phyloP scores from a whole-genome alignment of 2,329 filamentous ascomycete species.

The Alternaria gansuensis region DNA sequence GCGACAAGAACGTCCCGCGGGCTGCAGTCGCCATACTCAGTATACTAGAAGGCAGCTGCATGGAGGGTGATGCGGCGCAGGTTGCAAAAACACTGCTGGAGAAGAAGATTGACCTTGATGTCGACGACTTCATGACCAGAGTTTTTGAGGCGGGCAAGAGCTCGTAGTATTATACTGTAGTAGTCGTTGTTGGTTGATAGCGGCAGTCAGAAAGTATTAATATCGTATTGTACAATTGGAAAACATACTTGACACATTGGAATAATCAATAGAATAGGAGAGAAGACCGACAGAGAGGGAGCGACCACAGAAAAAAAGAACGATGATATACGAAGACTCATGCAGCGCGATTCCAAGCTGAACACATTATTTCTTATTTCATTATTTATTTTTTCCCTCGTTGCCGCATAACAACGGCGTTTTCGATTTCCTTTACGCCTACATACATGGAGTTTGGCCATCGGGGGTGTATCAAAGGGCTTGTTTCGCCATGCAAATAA shows the following conservation, averaged over 20 bases:
- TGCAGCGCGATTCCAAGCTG: conserved; percentile 16
- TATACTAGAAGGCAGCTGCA: conserved; percentile 58
- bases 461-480: not conserved
- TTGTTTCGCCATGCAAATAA: conserved; percentile 1
- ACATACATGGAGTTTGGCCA: conserved; percentile 2
- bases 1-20: conserved; percentile 74
- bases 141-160: conserved; percentile 50
- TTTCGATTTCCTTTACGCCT: not conserved
- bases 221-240: conserved; percentile 3
- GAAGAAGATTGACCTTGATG: conserved; percentile 30
- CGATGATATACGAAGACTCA: conserved; percentile 20
- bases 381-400: not conserved
- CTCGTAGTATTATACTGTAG: conserved; percentile 3
- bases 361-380: conserved; percentile 9
- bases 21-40: conserved; percentile 74
- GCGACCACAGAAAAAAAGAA: conserved; percentile 6
- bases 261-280: not conserved
- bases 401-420: not conserved
- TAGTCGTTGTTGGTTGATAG: not conserved
- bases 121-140: conserved; percentile 46
- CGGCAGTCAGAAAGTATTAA: conserved; percentile 5
- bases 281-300: not conserved
- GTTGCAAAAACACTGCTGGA: conserved; percentile 30
- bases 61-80: conserved; percentile 47
- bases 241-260: not conserved